phyloP scores from a whole-genome alignment of 1,139 yeast genomes.

The Taiozyma sp. region DNA sequence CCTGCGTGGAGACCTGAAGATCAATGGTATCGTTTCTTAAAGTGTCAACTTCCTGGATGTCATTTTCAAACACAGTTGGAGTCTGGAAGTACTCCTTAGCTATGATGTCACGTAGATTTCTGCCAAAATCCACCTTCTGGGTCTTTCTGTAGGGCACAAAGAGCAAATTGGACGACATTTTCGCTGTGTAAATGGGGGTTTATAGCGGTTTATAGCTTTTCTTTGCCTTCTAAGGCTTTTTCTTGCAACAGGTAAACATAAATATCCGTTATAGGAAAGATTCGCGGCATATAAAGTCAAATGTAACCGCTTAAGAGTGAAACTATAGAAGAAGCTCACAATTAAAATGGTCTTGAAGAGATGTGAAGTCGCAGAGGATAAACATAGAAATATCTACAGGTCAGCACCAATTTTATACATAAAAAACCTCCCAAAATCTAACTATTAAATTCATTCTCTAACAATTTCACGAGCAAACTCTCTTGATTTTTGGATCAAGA shows the following conservation, averaged over 20 bases:
- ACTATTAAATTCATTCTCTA: background rate
- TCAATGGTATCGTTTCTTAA: constrained; percentile 32
- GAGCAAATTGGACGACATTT: constrained; percentile 33
- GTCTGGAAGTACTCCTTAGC: constrained; percentile 61
- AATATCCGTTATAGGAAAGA: background rate
- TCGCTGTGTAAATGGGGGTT: too few relatives aligned
- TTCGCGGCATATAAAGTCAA: background rate
- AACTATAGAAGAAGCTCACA: too few relatives aligned
- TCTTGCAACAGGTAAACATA: background rate
- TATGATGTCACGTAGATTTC: constrained; percentile 45
- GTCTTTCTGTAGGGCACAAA: constrained; percentile 52
- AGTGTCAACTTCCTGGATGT: constrained; percentile 38
- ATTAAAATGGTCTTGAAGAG: too few relatives aligned
- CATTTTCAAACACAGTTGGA: constrained; percentile 49
- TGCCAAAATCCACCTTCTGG: constrained; percentile 39
- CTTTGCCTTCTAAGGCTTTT: background rate
- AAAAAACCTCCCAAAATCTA: background rate
- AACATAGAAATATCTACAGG: too few relatives aligned
- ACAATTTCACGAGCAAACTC: constrained; percentile 37
- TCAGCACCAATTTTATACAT: too few relatives aligned
- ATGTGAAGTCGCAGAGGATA: too few relatives aligned
- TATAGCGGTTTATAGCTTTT: background rate
- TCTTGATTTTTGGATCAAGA: constrained; percentile 82
- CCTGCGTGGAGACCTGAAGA: constrained; percentile 25
- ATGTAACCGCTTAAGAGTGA: too few relatives aligned